Base-by-base conservation (phyloP, 169 alveolate species). In the Eimeria praecox region DNA sequence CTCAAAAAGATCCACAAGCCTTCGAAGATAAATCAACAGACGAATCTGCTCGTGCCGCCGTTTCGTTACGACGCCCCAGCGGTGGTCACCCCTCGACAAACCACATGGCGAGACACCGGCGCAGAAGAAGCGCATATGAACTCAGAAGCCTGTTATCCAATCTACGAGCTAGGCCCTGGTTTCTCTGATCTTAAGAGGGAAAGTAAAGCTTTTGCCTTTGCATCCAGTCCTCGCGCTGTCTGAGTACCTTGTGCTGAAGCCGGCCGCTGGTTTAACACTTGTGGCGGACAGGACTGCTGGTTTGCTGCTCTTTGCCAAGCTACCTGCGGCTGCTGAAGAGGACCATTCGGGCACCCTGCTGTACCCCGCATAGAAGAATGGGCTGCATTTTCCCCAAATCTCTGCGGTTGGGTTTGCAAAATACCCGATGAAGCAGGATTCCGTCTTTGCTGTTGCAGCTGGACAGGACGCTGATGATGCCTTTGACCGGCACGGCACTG, bases 131-230 rank as follows among this genome's bases (percentile, higher is more conserved):
- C 59, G 59, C 64, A 27, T 35, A 77, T 54, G 49, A 77, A 42
- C 44, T 77, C 59, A 24, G 22, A 22, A 33, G 49, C 12, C 30
- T 14, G 80, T 10, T 33, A 14, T 35, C 49, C 24, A 69, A 0
- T 69, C 49, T 69, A 35, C 24, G 80, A 35, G 5, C 3, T 42
- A 33, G 87, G 30, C 20, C 56, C 20, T 49, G 75, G 77, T 16
- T 30, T 54, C 71, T 35, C 77, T 52, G 54, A 12, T 40, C 30
- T 35, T 56, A 86, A 35, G n/a, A 62, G 9, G 8, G 93, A 62
- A 40, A 86, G 93, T 46, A 86, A 44, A 49, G 93, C 82, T 35
- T 62, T 49, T 42, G 64, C 80, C 66, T 62, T 86, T 40, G 80
- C 80, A 0, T 54, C 82, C 40, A 86, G 33, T 16, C 20, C 75